Evolutionary conservation across 768 basidiomycete species (phyloP), one percentile per base, ranked within the genome.

Genomic region (Cystobasidium tubakii): DNA sequence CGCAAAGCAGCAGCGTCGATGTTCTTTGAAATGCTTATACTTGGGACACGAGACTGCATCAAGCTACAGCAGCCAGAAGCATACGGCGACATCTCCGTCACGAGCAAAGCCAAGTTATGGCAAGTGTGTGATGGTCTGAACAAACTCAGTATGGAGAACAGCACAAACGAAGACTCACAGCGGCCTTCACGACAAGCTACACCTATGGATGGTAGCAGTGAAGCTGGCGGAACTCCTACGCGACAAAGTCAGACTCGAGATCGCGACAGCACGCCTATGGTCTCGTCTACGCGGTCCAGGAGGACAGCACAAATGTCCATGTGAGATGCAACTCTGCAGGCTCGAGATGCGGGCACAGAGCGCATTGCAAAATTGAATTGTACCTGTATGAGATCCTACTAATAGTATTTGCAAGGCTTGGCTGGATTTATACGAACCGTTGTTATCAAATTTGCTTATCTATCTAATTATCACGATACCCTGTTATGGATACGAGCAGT

Each of bases 1-100:
- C 88, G 91, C 60, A 87, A 92, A 50, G 96, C 93, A 15, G 92
- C 95, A 0, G 87, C 95, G 0, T 88, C 92, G 1, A 97, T 99
- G 84, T 99, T 99, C 85, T 99, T 99, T 80, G 96, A 99, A 81
- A 82, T 97, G 39, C 88, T 99, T 33, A 92, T 98, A 0, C 86
- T 99, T 0, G 89, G 92, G 12, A 97, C 95, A 2, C 88, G 91
- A 39, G 94, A 97, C 81, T 92, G 90, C 79, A 84, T 99, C 77
- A 87, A 89, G 77, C 82, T 99, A 54, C 82, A 86, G 7, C 96
- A 99, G 80, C 78, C 80, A 4, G 83, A 83, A 9, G 83, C 91
- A 0, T 96, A 91, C 79, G 89, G 88, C 75, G 92, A 95, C 81
- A 96, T 98, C 73, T 86, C 89, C 78, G 84, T 97, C 36, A 82